Evolutionary conservation across 1,284 basidiomycete genomes (phyloP), one percentile per base, ranked within the genome.

Genomic region (Moesziomyces sp.): DNA sequence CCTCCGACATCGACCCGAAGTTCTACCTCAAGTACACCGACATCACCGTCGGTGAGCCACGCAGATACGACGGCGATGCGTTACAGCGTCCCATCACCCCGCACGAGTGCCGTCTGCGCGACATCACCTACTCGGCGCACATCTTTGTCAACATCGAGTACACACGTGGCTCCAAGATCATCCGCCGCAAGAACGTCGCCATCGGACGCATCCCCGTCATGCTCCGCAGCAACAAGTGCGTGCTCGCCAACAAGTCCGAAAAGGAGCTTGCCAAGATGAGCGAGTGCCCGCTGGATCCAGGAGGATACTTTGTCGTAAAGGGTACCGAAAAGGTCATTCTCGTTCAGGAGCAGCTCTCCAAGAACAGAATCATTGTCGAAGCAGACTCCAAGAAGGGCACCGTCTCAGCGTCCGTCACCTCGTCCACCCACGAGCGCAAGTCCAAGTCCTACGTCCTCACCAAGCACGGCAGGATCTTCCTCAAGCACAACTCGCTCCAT

Each of bases 281-380:
- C 34, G 97, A 99, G 85, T 99, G 97, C 83, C 97, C 97, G 0
- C 87, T 99, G 63, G 97, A 99, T 86, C 97, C 97, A 3, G 97
- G 97, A 21, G 97, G 97, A 8, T 99, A 99, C 85, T 99, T 99
- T 85, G 92, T 99, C 61, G 96, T 99, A 54, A 98, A 97, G 85
- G 97, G 97, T 14, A 99, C 97, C 19, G 97, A 99, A 86, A 99
- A 99, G 87, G 97, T 99, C 80, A 99, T 99, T 75, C 88, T 99
- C 62, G 96, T 99, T 2, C 97, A 99, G 85, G 97, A 99, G 85
- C 97, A 99, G 86, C 87, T 99, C 80, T 95, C 93, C 88, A 99
- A 99, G 87, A 99, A 99, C 86, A 90, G 97, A 62, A 99, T 99
- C 83, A 97, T 99, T 72, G 96, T 99, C 73, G 97, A 99, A 87